Conservation (phyloP, 1,139 yeast species). For the Yamadazyma friedrichii region DNA sequence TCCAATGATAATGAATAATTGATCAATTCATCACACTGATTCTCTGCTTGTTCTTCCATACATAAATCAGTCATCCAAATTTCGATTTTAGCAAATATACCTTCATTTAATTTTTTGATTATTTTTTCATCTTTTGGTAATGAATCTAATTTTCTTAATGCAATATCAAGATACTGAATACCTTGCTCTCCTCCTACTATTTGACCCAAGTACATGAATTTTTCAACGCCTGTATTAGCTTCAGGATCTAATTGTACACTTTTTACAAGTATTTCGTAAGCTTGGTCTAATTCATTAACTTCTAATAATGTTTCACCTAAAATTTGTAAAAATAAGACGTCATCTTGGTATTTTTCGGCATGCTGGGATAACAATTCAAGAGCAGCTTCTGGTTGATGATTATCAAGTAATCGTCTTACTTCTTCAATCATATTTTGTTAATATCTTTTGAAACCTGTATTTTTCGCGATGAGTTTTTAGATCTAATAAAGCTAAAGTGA, state of each 20-base stretch:
- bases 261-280: constrained; percentile 60
- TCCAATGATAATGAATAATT: constrained; percentile 65
- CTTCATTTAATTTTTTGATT: constrained; percentile 61
- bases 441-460: background rate
- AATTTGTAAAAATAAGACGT: constrained; percentile 35
- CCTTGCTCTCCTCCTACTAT: constrained; percentile 84
- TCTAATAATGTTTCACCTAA: constrained; percentile 81
- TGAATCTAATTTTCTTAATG: constrained; percentile 51
- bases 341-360: constrained; percentile 24
- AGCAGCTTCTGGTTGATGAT: constrained; percentile 38
- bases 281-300: constrained; percentile 72
- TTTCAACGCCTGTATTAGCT: constrained; percentile 67
- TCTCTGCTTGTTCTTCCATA: constrained; percentile 89
- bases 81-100: constrained; percentile 83
- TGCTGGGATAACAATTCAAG: constrained; percentile 33
- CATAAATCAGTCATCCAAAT: constrained; percentile 99
- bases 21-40: constrained; percentile 72
- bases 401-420: constrained; percentile 6
- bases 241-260: constrained; percentile 71
- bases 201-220: constrained; percentile 89
- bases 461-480: constrained; percentile 11
- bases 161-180: constrained; percentile 59
- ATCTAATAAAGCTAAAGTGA: background rate
- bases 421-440: constrained; percentile 1
- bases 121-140: constrained; percentile 23